These are phyloP conservation scores for Silybum marianum DNA, from an alignment of 129 eudicot species.

Conservation along the genomic window DNA sequence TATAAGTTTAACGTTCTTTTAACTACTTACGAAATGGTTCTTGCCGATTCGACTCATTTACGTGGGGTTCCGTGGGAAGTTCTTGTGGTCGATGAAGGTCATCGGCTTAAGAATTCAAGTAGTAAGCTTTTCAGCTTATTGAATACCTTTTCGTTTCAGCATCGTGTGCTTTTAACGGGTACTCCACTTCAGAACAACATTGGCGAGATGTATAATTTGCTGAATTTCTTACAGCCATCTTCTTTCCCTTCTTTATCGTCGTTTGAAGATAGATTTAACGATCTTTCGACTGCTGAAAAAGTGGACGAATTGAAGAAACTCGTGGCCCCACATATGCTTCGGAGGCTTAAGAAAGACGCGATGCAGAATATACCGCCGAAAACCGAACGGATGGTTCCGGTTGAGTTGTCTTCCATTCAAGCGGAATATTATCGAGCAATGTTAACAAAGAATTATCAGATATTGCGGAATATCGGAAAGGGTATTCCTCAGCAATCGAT, in stretches of 20 bases:
- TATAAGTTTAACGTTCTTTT: conserved; percentile 84
- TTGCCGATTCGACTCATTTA: conserved; percentile 70
- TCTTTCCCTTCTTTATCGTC: conserved; percentile 84
- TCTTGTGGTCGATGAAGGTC: conserved; percentile 97
- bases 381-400: conserved; percentile 94
- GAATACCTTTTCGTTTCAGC: conserved; percentile 83
- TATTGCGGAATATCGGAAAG: conserved; percentile 81
- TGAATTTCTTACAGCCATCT: conserved; percentile 83
- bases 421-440: conserved; percentile 97
- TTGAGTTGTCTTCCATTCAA: conserved; percentile 90
- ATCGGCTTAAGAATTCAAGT: conserved; percentile 83
- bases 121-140: conserved; percentile 88
- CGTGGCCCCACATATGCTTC: conserved; percentile 96
- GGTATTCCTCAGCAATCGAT: conserved; percentile 90
- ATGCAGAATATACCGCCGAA: conserved; percentile 97
- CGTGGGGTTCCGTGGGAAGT: conserved; percentile 96
- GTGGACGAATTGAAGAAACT: conserved; percentile 92
- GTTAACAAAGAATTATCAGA: conserved; percentile 93
- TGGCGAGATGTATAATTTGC: conserved; percentile 90
- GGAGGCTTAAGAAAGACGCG: conserved; percentile 90
- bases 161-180: conserved; percentile 92
- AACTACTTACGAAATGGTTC: conserved; percentile 96
- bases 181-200: conserved; percentile 95
- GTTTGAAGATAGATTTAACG: conserved; percentile 89
- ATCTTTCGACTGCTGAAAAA: conserved; percentile 87